These are phyloP conservation scores for Euphorbia schlechtendalii DNA, from an alignment of 441 rosid species.

Conservation along the genomic window DNA sequence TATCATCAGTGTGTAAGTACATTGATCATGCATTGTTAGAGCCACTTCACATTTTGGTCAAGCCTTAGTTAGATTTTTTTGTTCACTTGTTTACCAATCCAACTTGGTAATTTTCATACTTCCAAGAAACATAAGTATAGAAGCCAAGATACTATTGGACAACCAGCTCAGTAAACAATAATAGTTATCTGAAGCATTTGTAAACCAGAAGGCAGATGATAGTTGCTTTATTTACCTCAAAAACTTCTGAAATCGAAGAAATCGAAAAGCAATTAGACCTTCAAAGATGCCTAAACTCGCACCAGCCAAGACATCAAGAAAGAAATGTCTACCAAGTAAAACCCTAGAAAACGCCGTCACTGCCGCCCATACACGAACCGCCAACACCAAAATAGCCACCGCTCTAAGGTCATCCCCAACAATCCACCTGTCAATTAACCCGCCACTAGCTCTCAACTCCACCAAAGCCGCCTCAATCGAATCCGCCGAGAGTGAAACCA, in stretches of 20 bases:
- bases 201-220: neutral
- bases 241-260: constrained; percentile 35
- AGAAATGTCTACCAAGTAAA: constrained; percentile 74
- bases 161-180: neutral
- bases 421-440: constrained; percentile 17
- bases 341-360: constrained; percentile 67
- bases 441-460: constrained; percentile 15
- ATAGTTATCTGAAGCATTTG: neutral
- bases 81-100: neutral
- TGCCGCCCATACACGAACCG: constrained; percentile 56
- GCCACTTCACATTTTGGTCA: neutral
- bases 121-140: neutral
- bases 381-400: constrained; percentile 28
- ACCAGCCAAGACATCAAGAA: constrained; percentile 63
- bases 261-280: constrained; percentile 50
- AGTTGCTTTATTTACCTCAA: constrained; percentile 18
- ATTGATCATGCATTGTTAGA: neutral
- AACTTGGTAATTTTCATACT: neutral
- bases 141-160: neutral
- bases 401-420: neutral
- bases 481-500: constrained; percentile 33
- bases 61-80: neutral
- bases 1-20: neutral
- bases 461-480: constrained; percentile 14
- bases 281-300: constrained; percentile 58